Evolutionary conservation across 306 rosid species (phyloP).

Genomic region (Benincasa hispida): DNA sequence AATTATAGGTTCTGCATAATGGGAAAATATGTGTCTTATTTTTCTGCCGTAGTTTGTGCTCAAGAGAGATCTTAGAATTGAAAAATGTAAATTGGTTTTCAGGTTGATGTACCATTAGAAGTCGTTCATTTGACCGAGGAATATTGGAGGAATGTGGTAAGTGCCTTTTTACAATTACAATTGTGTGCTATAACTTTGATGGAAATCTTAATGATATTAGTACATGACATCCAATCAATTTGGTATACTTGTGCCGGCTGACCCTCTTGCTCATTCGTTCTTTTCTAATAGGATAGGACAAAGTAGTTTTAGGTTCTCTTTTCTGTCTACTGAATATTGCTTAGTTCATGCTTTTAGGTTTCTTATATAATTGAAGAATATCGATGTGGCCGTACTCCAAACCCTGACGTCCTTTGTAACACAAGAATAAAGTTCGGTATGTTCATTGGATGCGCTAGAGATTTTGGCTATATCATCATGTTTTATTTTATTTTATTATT

Average conservation of each 20-base stretch:
- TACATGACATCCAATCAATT: not conserved
- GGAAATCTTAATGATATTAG: not conserved
- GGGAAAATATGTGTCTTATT: not conserved
- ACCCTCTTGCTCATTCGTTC: not conserved
- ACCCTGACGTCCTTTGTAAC: constrained; percentile 90
- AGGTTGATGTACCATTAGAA: constrained; percentile 74
- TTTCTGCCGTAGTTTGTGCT: not conserved
- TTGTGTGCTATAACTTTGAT: not conserved
- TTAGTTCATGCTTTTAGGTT: constrained; percentile 36
- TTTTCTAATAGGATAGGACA: not conserved
- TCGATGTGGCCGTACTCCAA: constrained; percentile 86
- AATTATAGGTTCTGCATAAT: not conserved
- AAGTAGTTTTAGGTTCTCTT: not conserved
- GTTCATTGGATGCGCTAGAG: constrained; percentile 7
- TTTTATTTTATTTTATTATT: not conserved
- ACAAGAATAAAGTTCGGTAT: constrained; percentile 92
- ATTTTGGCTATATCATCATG: not conserved
- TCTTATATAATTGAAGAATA: constrained; percentile 81
- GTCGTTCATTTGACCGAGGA: constrained; percentile 91
- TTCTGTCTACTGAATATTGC: constrained; percentile 3
- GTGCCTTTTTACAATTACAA: constrained; percentile 6
- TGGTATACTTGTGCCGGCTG: not conserved
- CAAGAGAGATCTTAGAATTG: constrained; percentile 1
- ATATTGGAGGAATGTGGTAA: constrained; percentile 88
- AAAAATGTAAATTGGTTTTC: constrained; percentile 12